These are phyloP conservation scores for Venturia pyrina DNA, from an alignment of 2,329 filamentous ascomycete species.

Conservation along the genomic window DNA sequence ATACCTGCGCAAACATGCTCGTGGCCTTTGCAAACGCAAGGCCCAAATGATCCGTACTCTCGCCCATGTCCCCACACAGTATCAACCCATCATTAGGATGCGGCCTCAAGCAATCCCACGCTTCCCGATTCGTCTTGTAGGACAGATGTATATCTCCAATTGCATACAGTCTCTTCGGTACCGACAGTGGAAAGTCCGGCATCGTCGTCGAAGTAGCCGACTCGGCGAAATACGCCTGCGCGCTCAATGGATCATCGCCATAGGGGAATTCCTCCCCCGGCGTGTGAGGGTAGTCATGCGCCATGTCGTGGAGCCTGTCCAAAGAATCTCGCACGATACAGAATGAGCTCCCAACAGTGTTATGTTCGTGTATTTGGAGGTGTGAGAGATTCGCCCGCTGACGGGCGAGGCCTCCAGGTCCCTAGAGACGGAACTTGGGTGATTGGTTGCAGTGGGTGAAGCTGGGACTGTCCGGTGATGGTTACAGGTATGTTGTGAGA, in stretches of 20 bases:
- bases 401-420: neutral
- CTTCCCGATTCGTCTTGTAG: conserved; percentile 36
- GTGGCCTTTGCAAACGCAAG: conserved; percentile 30
- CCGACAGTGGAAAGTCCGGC: neutral
- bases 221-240: conserved; percentile 3
- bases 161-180: conserved; percentile 27
- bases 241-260: conserved; percentile 8
- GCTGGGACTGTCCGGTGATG: too few species aligned
- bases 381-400: too few species aligned
- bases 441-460: neutral
- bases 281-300: neutral
- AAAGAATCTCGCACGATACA: neutral
- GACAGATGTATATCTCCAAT: conserved; percentile 38
- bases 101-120: conserved; percentile 30
- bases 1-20: conserved; percentile 36
- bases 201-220: neutral
- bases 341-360: neutral
- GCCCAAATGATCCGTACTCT: conserved; percentile 24
- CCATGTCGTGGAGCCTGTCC: neutral
- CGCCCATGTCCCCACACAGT: conserved; percentile 33
- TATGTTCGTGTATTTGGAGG: neutral
- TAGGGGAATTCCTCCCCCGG: neutral
- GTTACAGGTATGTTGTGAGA: neutral
- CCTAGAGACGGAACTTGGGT: neutral
- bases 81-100: conserved; percentile 35